phyloP scores from a whole-genome alignment of 1,139 yeast genomes.

The Diutina scorzettiae region DNA sequence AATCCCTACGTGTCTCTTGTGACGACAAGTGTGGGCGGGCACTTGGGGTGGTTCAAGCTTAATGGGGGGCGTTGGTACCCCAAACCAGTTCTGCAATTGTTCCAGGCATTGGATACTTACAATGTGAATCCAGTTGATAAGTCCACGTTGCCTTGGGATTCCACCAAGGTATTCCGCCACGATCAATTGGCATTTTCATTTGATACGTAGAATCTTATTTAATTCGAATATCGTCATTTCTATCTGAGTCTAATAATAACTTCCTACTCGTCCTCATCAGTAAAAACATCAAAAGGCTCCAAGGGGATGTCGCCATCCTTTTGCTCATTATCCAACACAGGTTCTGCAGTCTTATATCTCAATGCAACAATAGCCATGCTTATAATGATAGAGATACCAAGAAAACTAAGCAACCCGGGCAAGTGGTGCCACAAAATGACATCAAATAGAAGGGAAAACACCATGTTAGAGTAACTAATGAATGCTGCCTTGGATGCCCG shows the following conservation, averaged over 20 bases:
- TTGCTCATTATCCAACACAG: background rate
- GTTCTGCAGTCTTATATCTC: conserved; percentile 29
- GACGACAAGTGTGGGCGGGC: conserved; percentile 79
- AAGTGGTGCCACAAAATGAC: conserved; percentile 56
- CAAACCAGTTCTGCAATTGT: conserved; percentile 23
- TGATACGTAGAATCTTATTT: too few species aligned
- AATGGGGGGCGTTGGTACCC: conserved; percentile 45
- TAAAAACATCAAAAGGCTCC: background rate
- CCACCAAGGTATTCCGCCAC: conserved; percentile 18
- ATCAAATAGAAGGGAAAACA: conserved; percentile 77
- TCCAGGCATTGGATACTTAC: conserved; percentile 19
- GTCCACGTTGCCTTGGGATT: conserved; percentile 19
- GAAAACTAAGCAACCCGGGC: conserved; percentile 56
- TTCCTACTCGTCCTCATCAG: background rate
- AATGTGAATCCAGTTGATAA: conserved; percentile 12
- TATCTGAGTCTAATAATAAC: background rate
- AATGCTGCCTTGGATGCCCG: conserved; percentile 68
- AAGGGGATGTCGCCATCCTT: background rate
- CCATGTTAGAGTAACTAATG: conserved; percentile 63
- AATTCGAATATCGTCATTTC: background rate
- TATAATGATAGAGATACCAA: conserved; percentile 60
- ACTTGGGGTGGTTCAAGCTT: conserved; percentile 48
- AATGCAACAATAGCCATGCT: conserved; percentile 55
- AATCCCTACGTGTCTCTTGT: conserved; percentile 64
- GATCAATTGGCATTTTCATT: conserved; percentile 17